Conservation (phyloP, 2,329 filamentous ascomycete genomes). For the Penicillium sp. region DNA sequence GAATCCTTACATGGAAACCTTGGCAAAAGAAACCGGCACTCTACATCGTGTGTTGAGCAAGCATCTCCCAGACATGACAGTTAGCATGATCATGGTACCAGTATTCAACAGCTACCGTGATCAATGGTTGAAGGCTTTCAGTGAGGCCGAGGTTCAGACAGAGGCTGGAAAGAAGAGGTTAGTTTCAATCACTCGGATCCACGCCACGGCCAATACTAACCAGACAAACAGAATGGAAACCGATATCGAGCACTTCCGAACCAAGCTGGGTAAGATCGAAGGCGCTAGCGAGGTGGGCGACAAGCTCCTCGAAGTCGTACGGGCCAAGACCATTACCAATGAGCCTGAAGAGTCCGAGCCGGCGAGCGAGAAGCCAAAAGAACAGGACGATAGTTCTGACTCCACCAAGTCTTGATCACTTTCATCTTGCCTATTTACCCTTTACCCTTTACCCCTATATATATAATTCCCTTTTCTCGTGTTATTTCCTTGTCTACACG, state of each 20-base stretch:
- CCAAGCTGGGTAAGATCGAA: slow-evolving; percentile 72
- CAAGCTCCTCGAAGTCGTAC: slow-evolving; percentile 57
- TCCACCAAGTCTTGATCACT: slow-evolving; percentile 15
- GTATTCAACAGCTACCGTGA: slow-evolving; percentile 81
- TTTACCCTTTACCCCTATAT: slow-evolving; percentile 1
- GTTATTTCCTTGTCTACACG: not conserved
- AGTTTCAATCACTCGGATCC: slow-evolving; percentile 27
- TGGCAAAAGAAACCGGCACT: slow-evolving; percentile 81
- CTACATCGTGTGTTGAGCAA: slow-evolving; percentile 80
- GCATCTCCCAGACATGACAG: slow-evolving; percentile 72
- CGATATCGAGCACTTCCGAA: slow-evolving; percentile 71
- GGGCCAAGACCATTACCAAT: slow-evolving; percentile 35
- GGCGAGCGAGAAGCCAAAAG: slow-evolving; percentile 7
- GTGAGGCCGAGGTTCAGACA: slow-evolving; percentile 63
- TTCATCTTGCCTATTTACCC: not conserved
- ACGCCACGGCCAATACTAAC: slow-evolving; percentile 12
- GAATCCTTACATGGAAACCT: slow-evolving; percentile 78
- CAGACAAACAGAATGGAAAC: slow-evolving; percentile 62
- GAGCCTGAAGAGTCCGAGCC: slow-evolving; percentile 10
- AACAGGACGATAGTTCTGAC: slow-evolving; percentile 15
- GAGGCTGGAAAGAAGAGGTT: slow-evolving; percentile 70
- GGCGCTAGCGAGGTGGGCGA: slow-evolving; percentile 74
- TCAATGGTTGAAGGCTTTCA: slow-evolving; percentile 71
- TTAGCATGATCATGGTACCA: slow-evolving; percentile 79
- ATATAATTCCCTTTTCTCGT: slow-evolving; percentile 15